Conservation (phyloP, 2,329 filamentous ascomycete genomes). For the Aureobasidium sp. region DNA sequence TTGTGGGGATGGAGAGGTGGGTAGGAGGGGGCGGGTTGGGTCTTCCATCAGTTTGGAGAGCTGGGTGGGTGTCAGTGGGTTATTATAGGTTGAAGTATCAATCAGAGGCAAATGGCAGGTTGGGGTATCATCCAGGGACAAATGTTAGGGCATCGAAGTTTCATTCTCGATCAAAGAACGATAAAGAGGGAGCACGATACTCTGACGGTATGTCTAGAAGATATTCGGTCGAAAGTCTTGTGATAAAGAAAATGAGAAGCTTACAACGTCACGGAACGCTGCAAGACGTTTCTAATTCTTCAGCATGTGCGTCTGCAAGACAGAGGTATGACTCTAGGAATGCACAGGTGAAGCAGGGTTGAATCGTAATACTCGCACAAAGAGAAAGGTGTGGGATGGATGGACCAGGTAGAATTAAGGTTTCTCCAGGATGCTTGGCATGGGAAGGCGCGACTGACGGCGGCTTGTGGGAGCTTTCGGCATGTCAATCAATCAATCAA, state of each 20-base stretch:
- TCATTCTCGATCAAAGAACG: too few relatives aligned
- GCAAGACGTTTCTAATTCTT: not conserved
- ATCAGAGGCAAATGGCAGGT: too few relatives aligned
- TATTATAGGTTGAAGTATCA: too few relatives aligned
- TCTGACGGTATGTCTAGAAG: too few relatives aligned
- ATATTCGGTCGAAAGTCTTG: too few relatives aligned
- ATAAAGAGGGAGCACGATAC: too few relatives aligned
- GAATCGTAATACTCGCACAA: not conserved
- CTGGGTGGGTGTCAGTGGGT: too few relatives aligned
- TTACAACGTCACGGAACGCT: not conserved
- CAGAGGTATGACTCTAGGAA: not conserved
- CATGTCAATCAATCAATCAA: constrained; percentile 1
- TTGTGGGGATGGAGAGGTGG: not conserved
- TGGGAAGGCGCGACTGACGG: not conserved
- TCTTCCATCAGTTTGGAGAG: constrained; percentile 1
- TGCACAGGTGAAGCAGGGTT: not conserved
- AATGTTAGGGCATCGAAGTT: too few relatives aligned
- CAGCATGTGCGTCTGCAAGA: not conserved
- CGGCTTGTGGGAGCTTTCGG: not conserved
- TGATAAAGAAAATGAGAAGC: not conserved
- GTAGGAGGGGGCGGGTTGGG: not conserved
- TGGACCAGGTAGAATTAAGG: constrained; percentile 1
- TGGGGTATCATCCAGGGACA: too few relatives aligned
- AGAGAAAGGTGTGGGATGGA: not conserved
- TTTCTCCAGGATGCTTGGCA: constrained; percentile 13